phyloP scores from a whole-genome alignment of 176 grass and related monocot genomes.

The Guadua angustifolia region DNA sequence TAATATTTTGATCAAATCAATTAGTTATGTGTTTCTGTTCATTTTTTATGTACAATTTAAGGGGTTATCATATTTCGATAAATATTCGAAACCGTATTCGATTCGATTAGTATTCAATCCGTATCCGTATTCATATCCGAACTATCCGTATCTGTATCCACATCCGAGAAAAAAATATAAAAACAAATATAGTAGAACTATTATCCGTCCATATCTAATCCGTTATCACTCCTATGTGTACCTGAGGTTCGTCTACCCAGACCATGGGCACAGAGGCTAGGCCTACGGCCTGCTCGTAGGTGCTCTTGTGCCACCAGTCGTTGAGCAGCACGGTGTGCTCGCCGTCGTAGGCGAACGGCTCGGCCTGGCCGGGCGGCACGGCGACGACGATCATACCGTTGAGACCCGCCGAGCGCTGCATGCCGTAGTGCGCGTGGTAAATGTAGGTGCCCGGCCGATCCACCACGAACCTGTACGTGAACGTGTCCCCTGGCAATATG shows the following conservation, averaged over 20 bases:
- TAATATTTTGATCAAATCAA: no score
- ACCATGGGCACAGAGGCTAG: conserved; percentile 50
- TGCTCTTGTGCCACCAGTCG: conserved; percentile 89
- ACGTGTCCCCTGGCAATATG: conserved; percentile 56
- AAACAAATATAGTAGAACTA: no score
- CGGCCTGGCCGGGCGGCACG: conserved; percentile 21
- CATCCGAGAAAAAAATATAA: no score
- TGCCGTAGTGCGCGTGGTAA: conserved; percentile 85
- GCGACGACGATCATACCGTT: conserved; percentile 71
- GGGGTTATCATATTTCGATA: no score
- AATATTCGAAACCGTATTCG: no score
- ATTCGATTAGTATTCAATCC: no score
- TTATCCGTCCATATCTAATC: no score
- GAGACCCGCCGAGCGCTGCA: conserved; percentile 83
- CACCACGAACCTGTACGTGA: conserved; percentile 68
- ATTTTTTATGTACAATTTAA: no score
- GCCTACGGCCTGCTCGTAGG: conserved; percentile 71
- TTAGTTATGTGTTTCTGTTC: no score
- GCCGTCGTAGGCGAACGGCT: not conserved
- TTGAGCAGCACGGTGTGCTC: conserved; percentile 54
- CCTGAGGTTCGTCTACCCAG: conserved; percentile 75
- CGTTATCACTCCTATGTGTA: no score
- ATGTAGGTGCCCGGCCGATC: conserved; percentile 74
- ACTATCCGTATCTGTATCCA: no score
- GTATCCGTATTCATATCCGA: no score